These are phyloP conservation scores for Ophiostoma piceae DNA, from an alignment of 2,329 filamentous ascomycete genomes.

Conservation along the genomic window DNA sequence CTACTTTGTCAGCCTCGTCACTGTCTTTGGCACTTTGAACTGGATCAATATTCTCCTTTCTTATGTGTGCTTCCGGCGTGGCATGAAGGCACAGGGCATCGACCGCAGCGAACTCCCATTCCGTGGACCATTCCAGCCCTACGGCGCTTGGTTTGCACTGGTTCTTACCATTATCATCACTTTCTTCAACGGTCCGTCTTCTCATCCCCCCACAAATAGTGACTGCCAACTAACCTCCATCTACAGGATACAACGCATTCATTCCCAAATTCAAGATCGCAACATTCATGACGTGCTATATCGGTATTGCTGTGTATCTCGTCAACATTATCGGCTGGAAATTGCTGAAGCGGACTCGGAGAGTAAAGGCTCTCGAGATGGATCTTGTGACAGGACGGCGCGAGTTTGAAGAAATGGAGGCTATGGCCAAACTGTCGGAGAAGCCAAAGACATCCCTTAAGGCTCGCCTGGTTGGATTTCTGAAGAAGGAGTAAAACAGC, in stretches of 20 bases:
- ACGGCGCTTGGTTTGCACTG: not conserved
- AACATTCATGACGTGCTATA: not conserved
- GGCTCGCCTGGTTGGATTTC: not conserved
- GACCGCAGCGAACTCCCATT: not conserved
- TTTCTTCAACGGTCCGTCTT: not conserved
- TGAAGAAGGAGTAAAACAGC: not conserved
- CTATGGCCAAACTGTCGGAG: not conserved
- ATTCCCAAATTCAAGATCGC: not conserved
- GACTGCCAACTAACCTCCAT: not conserved
- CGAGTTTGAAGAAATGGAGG: slow-evolving; percentile 4
- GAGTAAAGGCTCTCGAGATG: not conserved
- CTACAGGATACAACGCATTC: not conserved
- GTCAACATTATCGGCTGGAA: not conserved
- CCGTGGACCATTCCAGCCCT: not conserved
- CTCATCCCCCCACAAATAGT: not conserved
- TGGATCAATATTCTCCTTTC: slow-evolving; percentile 5
- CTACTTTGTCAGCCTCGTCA: slow-evolving; percentile 7
- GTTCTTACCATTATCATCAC: not conserved
- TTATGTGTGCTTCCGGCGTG: not conserved
- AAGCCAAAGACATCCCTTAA: not conserved
- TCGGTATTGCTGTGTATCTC: not conserved
- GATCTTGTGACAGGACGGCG: not conserved
- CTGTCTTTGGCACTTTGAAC: not conserved
- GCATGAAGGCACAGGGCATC: not conserved
- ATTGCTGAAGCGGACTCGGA: not conserved